Evolutionary conservation across 2,329 filamentous ascomycete genomes (phyloP).

Genomic region (Lachnellula suecica): DNA sequence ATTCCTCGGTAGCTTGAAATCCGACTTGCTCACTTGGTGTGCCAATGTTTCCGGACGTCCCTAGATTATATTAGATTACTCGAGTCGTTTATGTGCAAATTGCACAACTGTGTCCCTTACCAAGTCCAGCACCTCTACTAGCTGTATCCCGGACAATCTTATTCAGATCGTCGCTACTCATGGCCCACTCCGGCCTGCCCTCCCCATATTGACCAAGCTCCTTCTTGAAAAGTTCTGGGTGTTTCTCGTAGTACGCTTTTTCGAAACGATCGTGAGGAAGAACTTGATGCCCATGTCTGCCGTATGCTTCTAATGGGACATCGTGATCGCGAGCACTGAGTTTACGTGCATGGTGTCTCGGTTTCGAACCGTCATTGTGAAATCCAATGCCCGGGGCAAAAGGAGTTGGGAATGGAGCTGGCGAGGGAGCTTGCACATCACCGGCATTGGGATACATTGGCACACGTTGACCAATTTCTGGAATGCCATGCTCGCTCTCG

Average conservation of each 20-base stretch:
- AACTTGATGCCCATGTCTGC: constrained; percentile 78
- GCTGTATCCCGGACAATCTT: constrained; percentile 78
- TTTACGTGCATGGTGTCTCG: constrained; percentile 65
- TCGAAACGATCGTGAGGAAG: constrained; percentile 78
- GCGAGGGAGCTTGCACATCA: constrained; percentile 93
- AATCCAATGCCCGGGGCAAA: constrained; percentile 43
- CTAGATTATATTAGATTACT: constrained; percentile 45
- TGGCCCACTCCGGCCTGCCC: constrained; percentile 68
- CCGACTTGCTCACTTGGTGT: constrained; percentile 91
- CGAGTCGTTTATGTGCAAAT: constrained; percentile 19
- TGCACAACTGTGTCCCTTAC: constrained; percentile 39
- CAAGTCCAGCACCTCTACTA: constrained; percentile 49
- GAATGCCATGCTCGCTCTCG: constrained; percentile 84
- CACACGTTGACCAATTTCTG: constrained; percentile 87
- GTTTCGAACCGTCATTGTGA: constrained; percentile 49
- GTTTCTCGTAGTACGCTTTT: constrained; percentile 89
- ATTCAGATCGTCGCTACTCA: constrained; percentile 88
- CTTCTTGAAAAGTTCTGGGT: constrained; percentile 78
- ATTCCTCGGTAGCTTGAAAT: constrained; percentile 84
- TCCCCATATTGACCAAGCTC: constrained; percentile 61
- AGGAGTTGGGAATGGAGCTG: constrained; percentile 50
- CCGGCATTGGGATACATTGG: constrained; percentile 92
- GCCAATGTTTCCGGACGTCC: constrained; percentile 60
- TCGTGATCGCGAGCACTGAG: constrained; percentile 70
- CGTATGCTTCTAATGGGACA: constrained; percentile 85